Conservation (phyloP, 148 eudicot species). For the Arbutus unedo region DNA sequence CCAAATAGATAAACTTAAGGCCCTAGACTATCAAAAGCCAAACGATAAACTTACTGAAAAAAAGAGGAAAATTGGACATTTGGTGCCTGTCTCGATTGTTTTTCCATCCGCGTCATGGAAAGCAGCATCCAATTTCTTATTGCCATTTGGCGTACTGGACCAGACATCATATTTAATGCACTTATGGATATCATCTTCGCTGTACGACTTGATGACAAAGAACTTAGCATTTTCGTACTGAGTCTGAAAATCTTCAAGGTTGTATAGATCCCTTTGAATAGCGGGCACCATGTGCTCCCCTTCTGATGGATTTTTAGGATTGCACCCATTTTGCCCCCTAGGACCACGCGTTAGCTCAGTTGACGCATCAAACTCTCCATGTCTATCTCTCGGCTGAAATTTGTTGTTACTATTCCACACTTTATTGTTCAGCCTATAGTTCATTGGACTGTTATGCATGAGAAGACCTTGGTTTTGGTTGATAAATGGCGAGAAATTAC, state of each 20-base stretch:
- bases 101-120: conserved; percentile 66
- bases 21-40: not conserved
- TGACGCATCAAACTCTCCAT: conserved; percentile 43
- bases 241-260: conserved; percentile 48
- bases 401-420: conserved; percentile 54
- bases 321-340: conserved; percentile 42
- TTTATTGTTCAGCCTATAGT: conserved; percentile 49
- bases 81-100: conserved; percentile 44
- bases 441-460: conserved; percentile 40
- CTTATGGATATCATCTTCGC: conserved; percentile 93
- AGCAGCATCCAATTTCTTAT: conserved; percentile 75
- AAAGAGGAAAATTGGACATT: conserved; percentile 75
- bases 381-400: conserved; percentile 34
- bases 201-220: conserved; percentile 80
- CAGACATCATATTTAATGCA: conserved; percentile 85
- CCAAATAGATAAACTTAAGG: not conserved
- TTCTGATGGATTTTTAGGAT: conserved; percentile 23
- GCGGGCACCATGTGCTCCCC: conserved; percentile 30
- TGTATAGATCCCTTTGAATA: conserved; percentile 43
- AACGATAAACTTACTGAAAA: conserved; percentile 60
- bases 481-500: conserved; percentile 39
- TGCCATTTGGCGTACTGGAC: conserved; percentile 91
- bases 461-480: conserved; percentile 46
- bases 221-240: conserved; percentile 76
- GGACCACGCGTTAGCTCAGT: conserved; percentile 81